Evolutionary conservation across 192 early-diverging fungal species (phyloP).

Genomic region (Allomyces macrogynus): DNA sequence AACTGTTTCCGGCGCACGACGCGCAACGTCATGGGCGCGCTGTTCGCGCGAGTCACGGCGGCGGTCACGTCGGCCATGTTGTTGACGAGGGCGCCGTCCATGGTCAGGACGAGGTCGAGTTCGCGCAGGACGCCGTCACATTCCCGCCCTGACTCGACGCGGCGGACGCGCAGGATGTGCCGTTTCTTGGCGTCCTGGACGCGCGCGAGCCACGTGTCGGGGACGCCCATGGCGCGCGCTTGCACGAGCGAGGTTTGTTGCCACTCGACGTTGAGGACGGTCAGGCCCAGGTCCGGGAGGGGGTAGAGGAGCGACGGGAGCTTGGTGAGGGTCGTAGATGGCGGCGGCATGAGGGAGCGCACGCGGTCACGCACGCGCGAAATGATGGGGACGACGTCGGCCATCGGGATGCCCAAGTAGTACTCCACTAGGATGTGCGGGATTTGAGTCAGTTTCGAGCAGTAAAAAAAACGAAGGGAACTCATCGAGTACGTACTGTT

Average conservation of each 20-base stretch:
- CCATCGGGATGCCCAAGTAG: slow-evolving; percentile 3
- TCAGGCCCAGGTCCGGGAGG: slow-evolving; percentile 15
- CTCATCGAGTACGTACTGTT: no score
- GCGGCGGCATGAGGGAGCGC: no score
- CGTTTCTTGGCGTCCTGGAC: slow-evolving; percentile 18
- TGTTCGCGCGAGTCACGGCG: not conserved
- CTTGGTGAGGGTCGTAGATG: slow-evolving; percentile 5
- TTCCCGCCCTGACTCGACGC: slow-evolving; percentile 15
- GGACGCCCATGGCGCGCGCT: slow-evolving; percentile 25
- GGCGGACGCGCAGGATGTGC: slow-evolving; percentile 23
- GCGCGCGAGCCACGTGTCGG: slow-evolving; percentile 19
- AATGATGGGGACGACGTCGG: slow-evolving; percentile 17
- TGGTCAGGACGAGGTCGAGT: slow-evolving; percentile 20
- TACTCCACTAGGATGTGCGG: not conserved
- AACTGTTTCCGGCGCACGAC: slow-evolving; percentile 5
- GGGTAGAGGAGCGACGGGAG: slow-evolving; percentile 1
- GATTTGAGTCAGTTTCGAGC: slow-evolving; percentile 15
- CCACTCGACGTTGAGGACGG: slow-evolving; percentile 15
- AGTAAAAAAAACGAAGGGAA: slow-evolving; percentile 5
- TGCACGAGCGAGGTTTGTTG: slow-evolving; percentile 19
- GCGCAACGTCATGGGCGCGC: not conserved
- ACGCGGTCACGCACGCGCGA: slow-evolving; percentile 15
- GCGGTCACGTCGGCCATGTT: not conserved
- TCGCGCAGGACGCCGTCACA: slow-evolving; percentile 20
- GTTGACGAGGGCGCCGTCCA: slow-evolving; percentile 3